Percentiles rank a stretch among this genome's conserved stretches.
These are phyloP conservation scores for Punica granatum DNA, from an alignment of 345 rosid genomes.

Conservation along the genomic window DNA sequence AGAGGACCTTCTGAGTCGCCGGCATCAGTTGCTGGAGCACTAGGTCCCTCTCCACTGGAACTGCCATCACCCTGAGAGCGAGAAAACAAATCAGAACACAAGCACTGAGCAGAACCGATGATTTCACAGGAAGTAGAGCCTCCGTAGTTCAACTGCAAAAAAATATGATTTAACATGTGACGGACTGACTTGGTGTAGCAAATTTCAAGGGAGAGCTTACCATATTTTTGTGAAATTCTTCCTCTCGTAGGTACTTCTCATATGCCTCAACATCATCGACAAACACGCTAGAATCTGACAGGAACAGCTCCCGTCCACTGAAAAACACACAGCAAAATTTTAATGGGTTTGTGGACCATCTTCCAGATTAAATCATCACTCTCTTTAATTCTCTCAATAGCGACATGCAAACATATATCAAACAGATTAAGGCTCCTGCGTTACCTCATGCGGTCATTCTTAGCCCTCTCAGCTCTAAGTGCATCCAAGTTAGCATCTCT, in stretches of 20 bases:
- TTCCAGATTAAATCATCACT: neutral
- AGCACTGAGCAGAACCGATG: neutral
- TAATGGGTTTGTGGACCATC: neutral
- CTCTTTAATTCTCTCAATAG: neutral
- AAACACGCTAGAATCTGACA: slow-evolving; percentile 48
- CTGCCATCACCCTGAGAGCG: slow-evolving; percentile 21
- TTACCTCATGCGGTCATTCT: slow-evolving; percentile 64
- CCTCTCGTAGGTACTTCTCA: slow-evolving; percentile 46
- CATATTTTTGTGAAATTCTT: slow-evolving; percentile 33
- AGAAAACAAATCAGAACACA: neutral
- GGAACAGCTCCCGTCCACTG: slow-evolving; percentile 61
- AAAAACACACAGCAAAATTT: slow-evolving; percentile 8
- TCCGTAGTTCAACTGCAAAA: neutral
- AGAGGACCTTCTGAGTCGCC: slow-evolving; percentile 13
- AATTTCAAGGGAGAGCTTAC: slow-evolving; percentile 16
- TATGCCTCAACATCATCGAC: slow-evolving; percentile 61
- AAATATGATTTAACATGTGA: neutral
- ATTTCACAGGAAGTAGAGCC: neutral
- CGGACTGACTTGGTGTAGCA: neutral
- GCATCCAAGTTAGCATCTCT: slow-evolving; percentile 51
- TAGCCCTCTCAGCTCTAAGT: slow-evolving; percentile 48
- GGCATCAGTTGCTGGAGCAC: slow-evolving; percentile 16
- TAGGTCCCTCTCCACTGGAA: slow-evolving; percentile 24
- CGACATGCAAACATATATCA: neutral
- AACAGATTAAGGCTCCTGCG: neutral